phyloP scores from a whole-genome alignment of 768 basidiomycete genomes.

The Rubroboletus pulcherrimus region DNA sequence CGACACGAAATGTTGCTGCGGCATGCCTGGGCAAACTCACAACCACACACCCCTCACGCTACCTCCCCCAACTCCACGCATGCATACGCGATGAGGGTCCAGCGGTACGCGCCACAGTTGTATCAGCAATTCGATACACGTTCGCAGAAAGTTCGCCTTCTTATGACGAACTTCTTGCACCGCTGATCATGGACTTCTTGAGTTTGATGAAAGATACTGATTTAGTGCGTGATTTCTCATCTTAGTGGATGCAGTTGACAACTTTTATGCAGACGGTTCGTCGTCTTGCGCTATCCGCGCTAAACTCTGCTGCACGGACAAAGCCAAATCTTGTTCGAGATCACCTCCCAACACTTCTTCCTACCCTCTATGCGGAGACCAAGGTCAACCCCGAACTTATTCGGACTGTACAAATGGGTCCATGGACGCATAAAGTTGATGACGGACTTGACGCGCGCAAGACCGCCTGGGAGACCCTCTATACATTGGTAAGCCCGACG shows the following conservation, averaged over 20 bases:
- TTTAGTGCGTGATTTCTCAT: slow-evolving; percentile 49
- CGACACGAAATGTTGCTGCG: slow-evolving; percentile 90
- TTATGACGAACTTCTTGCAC: slow-evolving; percentile 88
- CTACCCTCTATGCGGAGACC: slow-evolving; percentile 84
- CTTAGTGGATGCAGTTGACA: neutral
- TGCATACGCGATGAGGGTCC: slow-evolving; percentile 67
- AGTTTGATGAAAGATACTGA: slow-evolving; percentile 87
- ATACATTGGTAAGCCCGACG: slow-evolving; percentile 70
- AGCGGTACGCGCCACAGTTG: slow-evolving; percentile 79
- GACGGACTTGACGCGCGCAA: slow-evolving; percentile 96
- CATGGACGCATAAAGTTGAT: slow-evolving; percentile 96
- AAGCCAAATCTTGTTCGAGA: slow-evolving; percentile 91
- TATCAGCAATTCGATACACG: slow-evolving; percentile 87
- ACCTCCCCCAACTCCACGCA: slow-evolving; percentile 88
- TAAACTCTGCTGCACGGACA: slow-evolving; percentile 93
- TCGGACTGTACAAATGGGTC: slow-evolving; percentile 93
- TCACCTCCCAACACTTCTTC: slow-evolving; percentile 71
- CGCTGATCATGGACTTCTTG: slow-evolving; percentile 87
- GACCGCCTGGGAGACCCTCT: slow-evolving; percentile 96
- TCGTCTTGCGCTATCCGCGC: slow-evolving; percentile 79
- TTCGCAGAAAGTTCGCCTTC: slow-evolving; percentile 83
- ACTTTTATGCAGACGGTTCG: slow-evolving; percentile 67
- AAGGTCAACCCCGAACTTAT: slow-evolving; percentile 73
- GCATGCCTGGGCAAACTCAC: slow-evolving; percentile 96
- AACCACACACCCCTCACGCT: slow-evolving; percentile 84